Conservation (phyloP, 306 rosid species). For the Fragaria nilgerrensis region DNA sequence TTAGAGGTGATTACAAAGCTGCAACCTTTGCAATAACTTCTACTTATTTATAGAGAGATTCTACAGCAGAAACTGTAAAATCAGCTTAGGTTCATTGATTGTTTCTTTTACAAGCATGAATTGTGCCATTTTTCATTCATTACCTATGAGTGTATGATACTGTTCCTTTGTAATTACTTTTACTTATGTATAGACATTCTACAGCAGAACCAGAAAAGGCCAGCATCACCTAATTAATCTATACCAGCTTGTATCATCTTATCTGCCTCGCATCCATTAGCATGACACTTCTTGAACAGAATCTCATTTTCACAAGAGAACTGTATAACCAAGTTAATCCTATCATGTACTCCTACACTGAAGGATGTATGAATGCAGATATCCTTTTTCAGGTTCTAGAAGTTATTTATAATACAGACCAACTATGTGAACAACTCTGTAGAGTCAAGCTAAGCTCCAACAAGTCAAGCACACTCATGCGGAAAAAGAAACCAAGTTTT, state of each 20-base stretch:
- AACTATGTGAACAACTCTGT: background rate
- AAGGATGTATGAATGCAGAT: background rate
- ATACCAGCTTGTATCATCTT: background rate
- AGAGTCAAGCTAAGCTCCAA: conserved; percentile 4
- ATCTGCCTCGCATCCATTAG: background rate
- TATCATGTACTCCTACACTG: background rate
- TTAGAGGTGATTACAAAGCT: background rate
- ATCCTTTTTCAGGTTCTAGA: background rate
- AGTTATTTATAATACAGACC: background rate
- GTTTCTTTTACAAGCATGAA: background rate
- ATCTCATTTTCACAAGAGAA: background rate
- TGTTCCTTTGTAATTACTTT: background rate
- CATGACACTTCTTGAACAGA: conserved; percentile 1
- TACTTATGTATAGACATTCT: background rate
- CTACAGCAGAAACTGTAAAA: background rate
- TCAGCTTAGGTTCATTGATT: background rate
- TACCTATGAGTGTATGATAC: background rate
- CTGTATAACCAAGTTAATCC: background rate
- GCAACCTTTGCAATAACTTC: background rate
- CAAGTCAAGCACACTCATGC: background rate
- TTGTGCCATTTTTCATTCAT: conserved; percentile 7
- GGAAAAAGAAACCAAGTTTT: background rate
- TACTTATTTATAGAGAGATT: background rate
- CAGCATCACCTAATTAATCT: background rate
- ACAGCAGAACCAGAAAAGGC: background rate